Base-by-base conservation (phyloP, 176 grass and related monocot species). In the Juncus effusus region DNA sequence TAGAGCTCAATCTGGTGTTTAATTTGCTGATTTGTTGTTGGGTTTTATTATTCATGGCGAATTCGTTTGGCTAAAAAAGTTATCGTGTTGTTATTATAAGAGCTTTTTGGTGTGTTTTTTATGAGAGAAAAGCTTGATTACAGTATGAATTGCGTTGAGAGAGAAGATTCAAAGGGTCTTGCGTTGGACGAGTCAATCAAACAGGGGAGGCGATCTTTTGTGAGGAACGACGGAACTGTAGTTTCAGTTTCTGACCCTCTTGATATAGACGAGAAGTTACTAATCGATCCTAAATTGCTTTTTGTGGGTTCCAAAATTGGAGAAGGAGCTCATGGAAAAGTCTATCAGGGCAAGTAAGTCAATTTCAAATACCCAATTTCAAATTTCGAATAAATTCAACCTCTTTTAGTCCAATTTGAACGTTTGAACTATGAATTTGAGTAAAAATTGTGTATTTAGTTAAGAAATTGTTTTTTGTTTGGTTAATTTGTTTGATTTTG, bases 321-420 rank as follows among this genome's bases (percentile, higher is more conserved):
- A 38, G 81, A 84, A 66, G 81, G 81, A 61, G 81, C 81, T 49
- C 81, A 84, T 75, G 81, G 81, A 53, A 84, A 84, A 77, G 81
- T 84, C 37, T 84, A 84, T 65, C 56, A 84, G 56, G 81, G 81
- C 8, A 84, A 78, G 81, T 84, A 84, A 74, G 76, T 79, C 28
- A 38, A 40, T 56, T 12, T 58, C 28, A 62, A 9, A 36, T 36
- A 8, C 37, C 9, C 8, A 62, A 9, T 16, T 28, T 28, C 38
- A 62, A 39, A 62, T 28, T 62, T 36, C 59, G 11, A 10, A 62
- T 62, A 36, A 62, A 37, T 62, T 62, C 59, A 62, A 28, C 19
- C 19, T 28, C 19, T 28, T 28, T 28, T 28, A 28, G 19, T 28
- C 19, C 19, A 28, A 28, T 28, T 28, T 28, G 19, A 28, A 28